A percentile compares a stretch with the other conserved stretches of the same genome.
Conservation (phyloP, 2,329 filamentous ascomycete species). For the Fusarium begoniae region DNA sequence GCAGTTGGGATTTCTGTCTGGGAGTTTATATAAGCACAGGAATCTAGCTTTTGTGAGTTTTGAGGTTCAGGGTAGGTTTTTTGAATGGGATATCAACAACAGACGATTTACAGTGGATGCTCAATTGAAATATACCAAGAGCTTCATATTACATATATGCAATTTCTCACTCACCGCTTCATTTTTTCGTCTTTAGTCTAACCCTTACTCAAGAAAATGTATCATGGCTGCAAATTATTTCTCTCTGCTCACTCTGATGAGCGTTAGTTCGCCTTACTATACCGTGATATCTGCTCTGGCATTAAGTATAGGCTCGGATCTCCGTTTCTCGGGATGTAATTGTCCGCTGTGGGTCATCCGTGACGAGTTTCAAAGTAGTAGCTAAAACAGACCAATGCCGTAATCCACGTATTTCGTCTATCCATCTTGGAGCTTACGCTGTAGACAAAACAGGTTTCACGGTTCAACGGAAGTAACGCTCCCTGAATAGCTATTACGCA, state of each 20-base stretch:
- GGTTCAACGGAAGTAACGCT: background rate
- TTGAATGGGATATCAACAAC: background rate
- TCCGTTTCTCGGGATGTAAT: background rate
- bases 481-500: background rate
- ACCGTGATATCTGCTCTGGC: background rate
- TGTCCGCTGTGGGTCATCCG: background rate
- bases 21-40: background rate
- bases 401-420: background rate
- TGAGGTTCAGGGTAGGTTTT: background rate
- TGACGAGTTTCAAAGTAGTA: background rate
- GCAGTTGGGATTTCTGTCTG: background rate
- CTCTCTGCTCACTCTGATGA: background rate
- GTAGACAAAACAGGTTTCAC: background rate
- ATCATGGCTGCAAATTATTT: background rate
- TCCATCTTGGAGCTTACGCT: background rate
- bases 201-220: rapidly evolving
- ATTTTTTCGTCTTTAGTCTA: background rate
- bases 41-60: background rate
- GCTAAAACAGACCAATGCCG: background rate
- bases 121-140: background rate
- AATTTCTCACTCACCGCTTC: background rate
- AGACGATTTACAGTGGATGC: background rate
- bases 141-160: background rate
- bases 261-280: background rate
- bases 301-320: too few relatives aligned